These are phyloP conservation scores for Epichloe baconii DNA, from an alignment of 2,329 filamentous ascomycete species.

Conservation along the genomic window DNA sequence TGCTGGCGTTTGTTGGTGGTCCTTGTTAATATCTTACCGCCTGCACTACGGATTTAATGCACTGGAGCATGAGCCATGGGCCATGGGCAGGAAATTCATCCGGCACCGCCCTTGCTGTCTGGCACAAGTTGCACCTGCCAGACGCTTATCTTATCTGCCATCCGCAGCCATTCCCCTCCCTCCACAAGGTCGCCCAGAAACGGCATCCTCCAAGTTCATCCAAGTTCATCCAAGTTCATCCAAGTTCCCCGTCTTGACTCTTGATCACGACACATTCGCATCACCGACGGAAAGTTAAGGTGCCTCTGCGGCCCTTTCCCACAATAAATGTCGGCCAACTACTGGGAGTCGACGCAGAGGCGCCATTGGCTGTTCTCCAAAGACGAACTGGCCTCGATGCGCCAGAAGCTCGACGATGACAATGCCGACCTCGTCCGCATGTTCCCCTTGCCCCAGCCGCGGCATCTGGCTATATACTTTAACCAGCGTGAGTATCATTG, in stretches of 20 bases:
- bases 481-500: conserved; percentile 55
- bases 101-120: no score
- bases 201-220: not conserved
- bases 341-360: conserved; percentile 89
- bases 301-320: conserved; percentile 6
- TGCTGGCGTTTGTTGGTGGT: no score
- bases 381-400: conserved; percentile 61
- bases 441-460: conserved; percentile 69
- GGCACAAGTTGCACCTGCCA: no score
- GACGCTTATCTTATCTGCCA: not conserved
- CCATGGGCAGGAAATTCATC: no score
- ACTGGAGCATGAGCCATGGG: no score
- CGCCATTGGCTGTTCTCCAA: conserved; percentile 84
- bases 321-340: conserved; percentile 73
- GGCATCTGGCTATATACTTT: conserved; percentile 82
- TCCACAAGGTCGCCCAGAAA: not conserved
- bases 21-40: no score
- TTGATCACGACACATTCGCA: not conserved
- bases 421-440: conserved; percentile 62
- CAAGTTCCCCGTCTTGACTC: not conserved
- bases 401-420: conserved; percentile 64
- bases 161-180: not conserved
- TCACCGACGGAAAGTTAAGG: not conserved
- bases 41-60: no score
- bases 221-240: not conserved